Percentiles rank a stretch among this genome's conserved stretches.
Conservation (phyloP, 108 stramenopile genomes). For the Parietichytrium sp. region DNA sequence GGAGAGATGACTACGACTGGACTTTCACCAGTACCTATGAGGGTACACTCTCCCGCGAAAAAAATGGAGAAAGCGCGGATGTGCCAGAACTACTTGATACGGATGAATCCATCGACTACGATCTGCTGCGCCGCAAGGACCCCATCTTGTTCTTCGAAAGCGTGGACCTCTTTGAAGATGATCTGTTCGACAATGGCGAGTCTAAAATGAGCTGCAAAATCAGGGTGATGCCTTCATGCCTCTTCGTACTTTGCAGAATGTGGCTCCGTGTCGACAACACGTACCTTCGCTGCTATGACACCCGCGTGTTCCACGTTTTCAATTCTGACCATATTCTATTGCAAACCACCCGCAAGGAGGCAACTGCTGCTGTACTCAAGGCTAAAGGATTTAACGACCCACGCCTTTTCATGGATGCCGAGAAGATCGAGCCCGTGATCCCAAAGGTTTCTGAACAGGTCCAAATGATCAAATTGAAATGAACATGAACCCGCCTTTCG, state of each 20-base stretch:
- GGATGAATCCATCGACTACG: background rate
- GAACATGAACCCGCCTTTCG: too few relatives aligned
- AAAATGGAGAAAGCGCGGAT: background rate
- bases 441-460: background rate
- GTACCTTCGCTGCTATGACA: conserved; percentile 11
- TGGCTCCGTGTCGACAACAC: conserved; percentile 17
- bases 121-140: conserved; percentile 12
- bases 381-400: conserved; percentile 3
- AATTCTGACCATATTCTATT: background rate
- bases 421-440: background rate
- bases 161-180: conserved; percentile 1
- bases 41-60: background rate
- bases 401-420: conserved; percentile 17
- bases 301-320: background rate
- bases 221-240: background rate
- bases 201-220: background rate
- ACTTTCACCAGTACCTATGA: background rate
- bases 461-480: too few relatives aligned
- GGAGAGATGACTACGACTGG: conserved; percentile 27
- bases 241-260: background rate
- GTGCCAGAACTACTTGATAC: background rate
- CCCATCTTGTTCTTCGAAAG: conserved; percentile 11
- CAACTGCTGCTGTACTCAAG: background rate
- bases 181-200: conserved; percentile 34
- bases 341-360: conserved; percentile 9